Conservation (phyloP, 805 yeast genomes). For the Kluyveromyces starmeri region DNA sequence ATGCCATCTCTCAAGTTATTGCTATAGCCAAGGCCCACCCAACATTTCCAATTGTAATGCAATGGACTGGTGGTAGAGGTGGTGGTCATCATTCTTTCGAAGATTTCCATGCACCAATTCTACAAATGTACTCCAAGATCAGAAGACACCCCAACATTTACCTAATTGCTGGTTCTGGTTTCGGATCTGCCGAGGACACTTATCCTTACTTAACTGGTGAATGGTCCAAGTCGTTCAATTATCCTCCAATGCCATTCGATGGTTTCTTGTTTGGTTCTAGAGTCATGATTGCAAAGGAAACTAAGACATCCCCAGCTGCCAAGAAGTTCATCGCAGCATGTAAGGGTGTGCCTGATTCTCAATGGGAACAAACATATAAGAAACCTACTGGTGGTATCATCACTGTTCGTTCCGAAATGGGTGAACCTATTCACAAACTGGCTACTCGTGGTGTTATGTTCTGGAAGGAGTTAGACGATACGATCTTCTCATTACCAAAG, state of each 20-base stretch:
- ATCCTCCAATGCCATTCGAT: slow-evolving; percentile 98
- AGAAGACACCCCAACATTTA: slow-evolving; percentile 86
- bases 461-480: slow-evolving; percentile 96
- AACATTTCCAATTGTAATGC: slow-evolving; percentile 89
- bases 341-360: slow-evolving; percentile 76
- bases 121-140: slow-evolving; percentile 91
- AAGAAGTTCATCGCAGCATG: slow-evolving; percentile 86
- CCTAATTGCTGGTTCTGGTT: slow-evolving; percentile 95
- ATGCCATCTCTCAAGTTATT: slow-evolving; percentile 78
- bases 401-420: slow-evolving; percentile 98
- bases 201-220: slow-evolving; percentile 96
- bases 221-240: slow-evolving; percentile 82
- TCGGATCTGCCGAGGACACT: slow-evolving; percentile 94
- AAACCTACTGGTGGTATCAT: slow-evolving; percentile 95
- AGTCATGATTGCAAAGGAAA: slow-evolving; percentile 96
- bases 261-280: slow-evolving; percentile 95
- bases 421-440: slow-evolving; percentile 97
- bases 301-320: slow-evolving; percentile 87
- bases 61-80: slow-evolving; percentile 99
- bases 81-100: slow-evolving; percentile 99
- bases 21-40: slow-evolving; percentile 94
- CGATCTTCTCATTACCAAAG: slow-evolving; percentile 86
- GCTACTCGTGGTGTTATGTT: slow-evolving; percentile 96
- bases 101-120: slow-evolving; percentile 96
- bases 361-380: slow-evolving; percentile 94